phyloP scores from a whole-genome alignment of 2,329 filamentous ascomycete genomes.

The Blastomyces silverae region DNA sequence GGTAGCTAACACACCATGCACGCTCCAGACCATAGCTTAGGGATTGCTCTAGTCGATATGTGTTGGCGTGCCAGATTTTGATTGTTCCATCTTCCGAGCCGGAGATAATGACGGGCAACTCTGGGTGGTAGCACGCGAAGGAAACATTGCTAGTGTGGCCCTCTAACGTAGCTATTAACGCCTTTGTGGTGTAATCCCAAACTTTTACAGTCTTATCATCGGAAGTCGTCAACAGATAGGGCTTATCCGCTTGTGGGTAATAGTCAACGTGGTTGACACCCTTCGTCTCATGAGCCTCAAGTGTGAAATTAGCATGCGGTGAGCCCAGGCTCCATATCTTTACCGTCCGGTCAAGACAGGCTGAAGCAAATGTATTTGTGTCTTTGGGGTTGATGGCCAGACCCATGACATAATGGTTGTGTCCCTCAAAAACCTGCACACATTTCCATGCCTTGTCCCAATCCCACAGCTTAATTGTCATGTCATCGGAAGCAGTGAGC shows the following conservation, averaged over 20 bases:
- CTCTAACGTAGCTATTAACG: constrained; percentile 89
- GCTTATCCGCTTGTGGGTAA: constrained; percentile 61
- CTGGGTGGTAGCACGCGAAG: constrained; percentile 95
- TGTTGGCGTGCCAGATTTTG: constrained; percentile 98
- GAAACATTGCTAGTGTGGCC: constrained; percentile 97
- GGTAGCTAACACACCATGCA: constrained; percentile 95
- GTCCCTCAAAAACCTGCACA: constrained; percentile 92
- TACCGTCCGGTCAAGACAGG: constrained; percentile 91
- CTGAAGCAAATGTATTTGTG: constrained; percentile 85
- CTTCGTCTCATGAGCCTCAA: constrained; percentile 95
- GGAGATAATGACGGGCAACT: constrained; percentile 93
- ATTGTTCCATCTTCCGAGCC: constrained; percentile 96
- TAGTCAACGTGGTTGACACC: constrained; percentile 98
- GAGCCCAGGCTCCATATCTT: constrained; percentile 98
- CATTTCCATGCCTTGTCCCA: constrained; percentile 99
- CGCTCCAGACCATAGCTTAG: constrained; percentile 92
- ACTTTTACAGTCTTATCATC: constrained; percentile 96
- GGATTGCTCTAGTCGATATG: constrained; percentile 91
- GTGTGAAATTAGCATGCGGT: constrained; percentile 87
- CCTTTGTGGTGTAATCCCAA: constrained; percentile 99
- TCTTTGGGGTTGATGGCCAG: constrained; percentile 97
- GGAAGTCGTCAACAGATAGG: constrained; percentile 89
- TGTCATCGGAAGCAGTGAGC: constrained; percentile 92
- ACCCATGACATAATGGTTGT: constrained; percentile 95
- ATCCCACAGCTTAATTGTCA: constrained; percentile 98